These are phyloP conservation scores for Begonia peltatifolia DNA, from an alignment of 306 rosid genomes.

Conservation along the genomic window DNA sequence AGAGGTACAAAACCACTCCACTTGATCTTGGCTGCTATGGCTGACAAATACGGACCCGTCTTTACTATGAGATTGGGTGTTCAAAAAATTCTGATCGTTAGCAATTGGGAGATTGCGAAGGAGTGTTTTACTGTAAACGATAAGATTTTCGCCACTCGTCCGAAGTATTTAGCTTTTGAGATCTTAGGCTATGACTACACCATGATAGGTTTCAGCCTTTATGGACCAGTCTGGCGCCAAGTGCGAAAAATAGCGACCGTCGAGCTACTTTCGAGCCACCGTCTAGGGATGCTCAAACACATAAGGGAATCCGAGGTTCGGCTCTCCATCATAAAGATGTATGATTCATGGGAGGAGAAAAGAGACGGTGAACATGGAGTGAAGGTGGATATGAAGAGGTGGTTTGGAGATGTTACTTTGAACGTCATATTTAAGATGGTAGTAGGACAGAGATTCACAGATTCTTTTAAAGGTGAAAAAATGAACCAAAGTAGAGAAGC, in stretches of 20 bases:
- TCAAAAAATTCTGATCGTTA: constrained; percentile 21
- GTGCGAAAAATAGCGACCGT: constrained; percentile 12
- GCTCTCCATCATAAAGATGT: not conserved
- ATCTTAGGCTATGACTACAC: constrained; percentile 11
- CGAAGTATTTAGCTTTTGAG: constrained; percentile 3
- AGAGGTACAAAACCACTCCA: constrained; percentile 4
- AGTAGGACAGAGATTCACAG: constrained; percentile 6
- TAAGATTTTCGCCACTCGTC: constrained; percentile 13
- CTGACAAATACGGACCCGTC: constrained; percentile 26
- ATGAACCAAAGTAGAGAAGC: constrained; percentile 1
- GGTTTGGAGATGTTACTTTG: constrained; percentile 8
- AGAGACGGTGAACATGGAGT: not conserved
- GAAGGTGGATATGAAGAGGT: constrained; percentile 13
- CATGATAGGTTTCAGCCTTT: constrained; percentile 12
- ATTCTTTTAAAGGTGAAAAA: not conserved
- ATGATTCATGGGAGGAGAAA: not conserved
- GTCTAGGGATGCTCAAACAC: constrained; percentile 6
- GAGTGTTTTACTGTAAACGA: constrained; percentile 41
- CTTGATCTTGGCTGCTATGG: constrained; percentile 7
- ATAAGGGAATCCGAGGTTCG: constrained; percentile 8
- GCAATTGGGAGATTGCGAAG: constrained; percentile 29
- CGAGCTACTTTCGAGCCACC: constrained; percentile 12
- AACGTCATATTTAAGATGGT: constrained; percentile 12
- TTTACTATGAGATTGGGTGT: constrained; percentile 19
- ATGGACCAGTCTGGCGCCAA: constrained; percentile 19